Evolutionary conservation across 306 rosid genomes (phyloP).

Genomic region (Canavalia ensiformis): DNA sequence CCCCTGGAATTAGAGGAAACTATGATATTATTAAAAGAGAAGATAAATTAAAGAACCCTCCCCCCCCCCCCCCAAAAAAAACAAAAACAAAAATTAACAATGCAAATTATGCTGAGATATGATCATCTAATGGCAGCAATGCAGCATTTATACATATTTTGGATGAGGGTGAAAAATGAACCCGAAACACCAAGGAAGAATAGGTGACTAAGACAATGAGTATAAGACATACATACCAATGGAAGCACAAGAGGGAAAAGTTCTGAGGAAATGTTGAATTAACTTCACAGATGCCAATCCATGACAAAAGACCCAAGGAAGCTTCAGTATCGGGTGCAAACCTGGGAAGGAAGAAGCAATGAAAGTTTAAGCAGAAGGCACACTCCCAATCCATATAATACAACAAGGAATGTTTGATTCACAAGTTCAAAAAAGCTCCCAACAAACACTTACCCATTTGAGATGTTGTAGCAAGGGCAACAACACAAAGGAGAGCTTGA

Average conservation of each 20-base stretch:
- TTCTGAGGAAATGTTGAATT: slow-evolving; percentile 72
- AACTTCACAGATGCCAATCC: slow-evolving; percentile 84
- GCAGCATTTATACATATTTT: slow-evolving; percentile 20
- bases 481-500: slow-evolving; percentile 56
- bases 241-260: slow-evolving; percentile 94
- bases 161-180: slow-evolving; percentile 15
- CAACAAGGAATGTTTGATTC: background rate
- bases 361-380: slow-evolving; percentile 6
- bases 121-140: slow-evolving; percentile 17
- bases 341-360: slow-evolving; percentile 55
- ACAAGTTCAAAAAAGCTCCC: background rate
- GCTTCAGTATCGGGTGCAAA: slow-evolving; percentile 59
- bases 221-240: slow-evolving; percentile 70
- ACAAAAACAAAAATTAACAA: background rate
- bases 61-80: background rate
- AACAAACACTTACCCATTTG: slow-evolving; percentile 64
- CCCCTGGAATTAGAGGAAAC: slow-evolving; percentile 64
- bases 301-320: slow-evolving; percentile 81
- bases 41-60: slow-evolving; percentile 17
- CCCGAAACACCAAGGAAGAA: background rate
- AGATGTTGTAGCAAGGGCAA: slow-evolving; percentile 61
- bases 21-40: slow-evolving; percentile 29
- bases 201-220: background rate
- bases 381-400: background rate
- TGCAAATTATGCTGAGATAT: slow-evolving; percentile 21